These are phyloP conservation scores for Apiotrichum montevideense DNA, from an alignment of 1,284 basidiomycete species.

Conservation along the genomic window DNA sequence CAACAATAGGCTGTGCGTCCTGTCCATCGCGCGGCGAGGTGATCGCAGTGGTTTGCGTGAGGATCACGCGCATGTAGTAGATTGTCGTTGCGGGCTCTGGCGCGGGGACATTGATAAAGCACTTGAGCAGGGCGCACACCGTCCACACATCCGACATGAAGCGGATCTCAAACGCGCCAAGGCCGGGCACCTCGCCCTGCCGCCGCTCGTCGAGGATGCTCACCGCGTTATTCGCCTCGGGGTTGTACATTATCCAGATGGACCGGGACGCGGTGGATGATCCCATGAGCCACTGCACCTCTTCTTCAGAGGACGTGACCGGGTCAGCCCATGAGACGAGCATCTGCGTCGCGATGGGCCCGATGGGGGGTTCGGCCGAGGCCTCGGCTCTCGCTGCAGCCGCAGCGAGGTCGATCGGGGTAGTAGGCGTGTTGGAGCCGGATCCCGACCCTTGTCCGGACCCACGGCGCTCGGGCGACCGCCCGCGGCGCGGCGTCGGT, in stretches of 20 bases:
- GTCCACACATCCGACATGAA: constrained; percentile 33
- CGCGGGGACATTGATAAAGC: constrained; percentile 15
- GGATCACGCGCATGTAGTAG: constrained; percentile 28
- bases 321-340: constrained; percentile 8
- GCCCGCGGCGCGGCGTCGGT: constrained; percentile 3
- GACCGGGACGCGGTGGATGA: constrained; percentile 10
- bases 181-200: constrained; percentile 19
- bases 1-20: constrained; percentile 7
- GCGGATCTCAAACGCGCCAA: constrained; percentile 26
- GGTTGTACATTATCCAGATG: constrained; percentile 28
- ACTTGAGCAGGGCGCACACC: constrained; percentile 28
- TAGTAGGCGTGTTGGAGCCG: not conserved
- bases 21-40: constrained; percentile 27
- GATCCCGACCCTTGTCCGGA: too few species aligned
- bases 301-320: not conserved
- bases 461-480: not conserved
- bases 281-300: constrained; percentile 25
- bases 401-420: not conserved
- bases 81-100: constrained; percentile 27
- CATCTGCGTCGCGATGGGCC: constrained; percentile 11
- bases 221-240: constrained; percentile 18
- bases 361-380: not conserved
- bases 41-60: constrained; percentile 30
- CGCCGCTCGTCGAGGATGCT: constrained; percentile 20
- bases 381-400: not conserved